Percentiles rank a stretch among this genome's conserved stretches.
Evolutionary conservation across 2,329 filamentous ascomycete genomes (phyloP).

Genomic region (Penicillium janthinellum): DNA sequence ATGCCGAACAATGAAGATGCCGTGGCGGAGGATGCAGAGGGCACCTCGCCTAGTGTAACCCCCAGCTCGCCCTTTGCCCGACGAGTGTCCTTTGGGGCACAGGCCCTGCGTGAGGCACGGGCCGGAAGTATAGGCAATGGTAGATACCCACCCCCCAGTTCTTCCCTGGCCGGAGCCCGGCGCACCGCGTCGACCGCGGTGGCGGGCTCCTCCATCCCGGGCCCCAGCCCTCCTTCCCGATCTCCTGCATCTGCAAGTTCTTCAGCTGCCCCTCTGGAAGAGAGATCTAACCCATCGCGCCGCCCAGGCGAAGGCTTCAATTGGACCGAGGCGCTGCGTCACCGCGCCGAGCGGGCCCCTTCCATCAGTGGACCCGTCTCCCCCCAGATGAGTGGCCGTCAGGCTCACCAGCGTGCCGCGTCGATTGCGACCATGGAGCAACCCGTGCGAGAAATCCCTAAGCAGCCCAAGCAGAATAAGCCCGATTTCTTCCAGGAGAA

Average conservation of each 20-base stretch:
- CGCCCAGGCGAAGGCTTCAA: conserved; percentile 87
- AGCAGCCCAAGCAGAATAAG: conserved; percentile 61
- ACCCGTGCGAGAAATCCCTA: conserved; percentile 49
- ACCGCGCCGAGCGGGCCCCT: conserved; percentile 78
- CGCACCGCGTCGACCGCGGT: conserved; percentile 26
- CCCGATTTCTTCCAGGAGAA: conserved; percentile 96
- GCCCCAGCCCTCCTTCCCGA: conserved; percentile 13
- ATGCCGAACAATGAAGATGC: conserved; percentile 47
- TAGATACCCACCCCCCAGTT: conserved; percentile 57
- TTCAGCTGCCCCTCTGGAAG: conserved; percentile 37
- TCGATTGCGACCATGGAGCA: conserved; percentile 59
- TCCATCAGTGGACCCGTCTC: conserved; percentile 42
- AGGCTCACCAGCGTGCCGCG: conserved; percentile 49
- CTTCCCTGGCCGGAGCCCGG: conserved; percentile 27
- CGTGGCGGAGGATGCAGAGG: conserved; percentile 68
- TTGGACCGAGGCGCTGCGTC: conserved; percentile 94
- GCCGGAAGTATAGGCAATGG: conserved; percentile 64
- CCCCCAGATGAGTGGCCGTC: conserved; percentile 43
- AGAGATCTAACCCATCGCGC: conserved; percentile 48
- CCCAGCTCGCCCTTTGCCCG: conserved; percentile 71
- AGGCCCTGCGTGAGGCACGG: conserved; percentile 72
- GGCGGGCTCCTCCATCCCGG: conserved; percentile 6
- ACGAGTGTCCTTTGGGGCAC: conserved; percentile 86
- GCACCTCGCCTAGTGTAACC: conserved; percentile 58
- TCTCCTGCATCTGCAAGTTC: conserved; percentile 40